A percentile compares a stretch with the other conserved stretches of the same genome.
Conservation (phyloP, 1,284 basidiomycete species). For the Leccinum ponderosum region DNA sequence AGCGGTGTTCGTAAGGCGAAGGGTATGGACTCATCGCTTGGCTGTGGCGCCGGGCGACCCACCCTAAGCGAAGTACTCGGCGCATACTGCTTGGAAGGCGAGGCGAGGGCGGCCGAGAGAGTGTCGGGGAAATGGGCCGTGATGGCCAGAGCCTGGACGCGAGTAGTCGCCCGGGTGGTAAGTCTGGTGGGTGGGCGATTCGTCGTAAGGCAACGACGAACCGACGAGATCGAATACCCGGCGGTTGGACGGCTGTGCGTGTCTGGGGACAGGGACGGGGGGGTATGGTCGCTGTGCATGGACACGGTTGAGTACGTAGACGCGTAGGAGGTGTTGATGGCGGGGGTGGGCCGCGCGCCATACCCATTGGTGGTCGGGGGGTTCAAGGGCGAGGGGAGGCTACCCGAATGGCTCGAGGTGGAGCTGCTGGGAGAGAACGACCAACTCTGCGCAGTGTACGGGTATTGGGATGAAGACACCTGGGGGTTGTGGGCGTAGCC, state of each 20-base stretch:
- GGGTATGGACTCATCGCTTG: slow-evolving; percentile 84
- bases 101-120: slow-evolving; percentile 64
- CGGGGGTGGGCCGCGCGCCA: slow-evolving; percentile 53
- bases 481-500: slow-evolving; percentile 36
- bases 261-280: slow-evolving; percentile 75
- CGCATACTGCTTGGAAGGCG: slow-evolving; percentile 51
- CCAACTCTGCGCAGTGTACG: slow-evolving; percentile 61
- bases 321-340: slow-evolving; percentile 69
- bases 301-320: slow-evolving; percentile 68
- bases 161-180: slow-evolving; percentile 60
- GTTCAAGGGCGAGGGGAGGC: slow-evolving; percentile 77
- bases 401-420: slow-evolving; percentile 64
- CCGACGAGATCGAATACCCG: slow-evolving; percentile 78
- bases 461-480: slow-evolving; percentile 58
- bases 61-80: slow-evolving; percentile 58
- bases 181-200: slow-evolving; percentile 46
- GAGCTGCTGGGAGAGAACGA: slow-evolving; percentile 55
- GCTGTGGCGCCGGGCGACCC: slow-evolving; percentile 71
- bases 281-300: slow-evolving; percentile 63
- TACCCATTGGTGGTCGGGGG: slow-evolving; percentile 59
- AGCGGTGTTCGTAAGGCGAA: slow-evolving; percentile 69
- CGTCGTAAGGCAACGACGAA: slow-evolving; percentile 71
- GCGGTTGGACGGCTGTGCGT: slow-evolving; percentile 69
- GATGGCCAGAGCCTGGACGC: slow-evolving; percentile 70
- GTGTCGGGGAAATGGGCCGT: slow-evolving; percentile 59